These are phyloP conservation scores for Millerago galiae DNA, from an alignment of 805 yeast species.

Conservation along the genomic window DNA sequence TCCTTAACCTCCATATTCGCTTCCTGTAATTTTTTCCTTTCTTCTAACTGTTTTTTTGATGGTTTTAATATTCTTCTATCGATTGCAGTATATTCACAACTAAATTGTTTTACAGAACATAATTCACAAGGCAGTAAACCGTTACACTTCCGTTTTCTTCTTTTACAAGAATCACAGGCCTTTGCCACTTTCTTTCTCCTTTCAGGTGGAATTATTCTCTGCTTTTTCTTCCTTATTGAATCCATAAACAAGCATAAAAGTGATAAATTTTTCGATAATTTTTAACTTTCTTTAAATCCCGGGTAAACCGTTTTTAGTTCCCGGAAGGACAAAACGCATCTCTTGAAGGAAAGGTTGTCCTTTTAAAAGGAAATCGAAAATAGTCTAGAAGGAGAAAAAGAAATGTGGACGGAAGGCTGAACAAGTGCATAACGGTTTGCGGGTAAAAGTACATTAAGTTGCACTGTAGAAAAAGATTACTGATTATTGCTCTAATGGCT, in stretches of 20 bases:
- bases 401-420: no score
- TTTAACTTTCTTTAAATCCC: no score
- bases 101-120: conserved; percentile 26
- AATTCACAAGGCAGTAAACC: conserved; percentile 31
- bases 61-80: conserved; percentile 21
- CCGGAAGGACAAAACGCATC: no score
- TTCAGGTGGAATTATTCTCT: conserved; percentile 22
- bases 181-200: conserved; percentile 36
- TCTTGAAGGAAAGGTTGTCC: no score
- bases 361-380: no score
- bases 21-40: background rate
- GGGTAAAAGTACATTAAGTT: no score
- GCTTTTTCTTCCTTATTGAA: conserved; percentile 10
- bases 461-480: no score
- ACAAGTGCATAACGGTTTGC: no score
- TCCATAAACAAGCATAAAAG: background rate
- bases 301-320: no score
- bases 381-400: no score
- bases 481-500: no score
- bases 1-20: background rate
- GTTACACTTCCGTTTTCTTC: conserved; percentile 32
- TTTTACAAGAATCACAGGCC: conserved; percentile 43
- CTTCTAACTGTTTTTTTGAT: conserved; percentile 10
- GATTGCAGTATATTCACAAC: conserved; percentile 26
- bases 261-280: no score